Percentiles rank a stretch among this genome's conserved stretches.
Evolutionary conservation across 202 grass and related monocot species (phyloP).

Genomic region (Panicum virgatum): DNA sequence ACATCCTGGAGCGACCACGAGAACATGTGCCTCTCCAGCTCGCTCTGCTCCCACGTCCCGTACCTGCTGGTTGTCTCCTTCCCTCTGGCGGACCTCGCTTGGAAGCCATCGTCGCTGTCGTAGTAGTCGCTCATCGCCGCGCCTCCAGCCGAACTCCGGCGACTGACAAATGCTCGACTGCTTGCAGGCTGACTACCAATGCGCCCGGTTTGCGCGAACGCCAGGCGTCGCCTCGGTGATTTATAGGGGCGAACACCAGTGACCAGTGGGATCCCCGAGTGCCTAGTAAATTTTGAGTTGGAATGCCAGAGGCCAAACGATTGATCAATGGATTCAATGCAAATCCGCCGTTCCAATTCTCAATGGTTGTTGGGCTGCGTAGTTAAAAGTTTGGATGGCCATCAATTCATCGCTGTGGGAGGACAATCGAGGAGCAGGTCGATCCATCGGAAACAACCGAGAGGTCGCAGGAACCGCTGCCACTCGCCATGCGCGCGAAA

Average conservation of each 20-base stretch:
- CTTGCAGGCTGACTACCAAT: background rate
- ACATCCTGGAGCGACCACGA: slow-evolving; percentile 57
- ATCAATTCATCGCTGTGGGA: background rate
- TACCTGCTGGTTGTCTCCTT: slow-evolving; percentile 13
- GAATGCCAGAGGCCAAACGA: slow-evolving; percentile 13
- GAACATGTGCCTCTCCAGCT: slow-evolving; percentile 51
- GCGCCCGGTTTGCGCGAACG: background rate
- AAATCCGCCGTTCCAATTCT: background rate
- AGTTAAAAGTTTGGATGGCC: background rate
- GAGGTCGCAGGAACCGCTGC: background rate
- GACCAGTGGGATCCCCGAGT: slow-evolving; percentile 1
- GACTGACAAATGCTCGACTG: background rate
- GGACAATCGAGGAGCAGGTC: background rate
- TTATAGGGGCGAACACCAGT: slow-evolving; percentile 1
- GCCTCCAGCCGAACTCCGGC: background rate
- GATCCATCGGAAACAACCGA: background rate
- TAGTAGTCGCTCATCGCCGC: slow-evolving; percentile 30
- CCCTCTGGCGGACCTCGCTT: background rate
- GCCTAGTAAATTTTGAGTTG: background rate
- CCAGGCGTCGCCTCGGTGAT: background rate
- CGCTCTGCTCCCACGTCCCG: slow-evolving; percentile 12
- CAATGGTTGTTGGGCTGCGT: background rate
- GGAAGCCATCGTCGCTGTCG: slow-evolving; percentile 25
- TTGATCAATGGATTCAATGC: background rate
- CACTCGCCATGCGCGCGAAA: background rate